Conservation (phyloP, 345 rosid species). For the rapeseed (Brassica napus) region DNA sequence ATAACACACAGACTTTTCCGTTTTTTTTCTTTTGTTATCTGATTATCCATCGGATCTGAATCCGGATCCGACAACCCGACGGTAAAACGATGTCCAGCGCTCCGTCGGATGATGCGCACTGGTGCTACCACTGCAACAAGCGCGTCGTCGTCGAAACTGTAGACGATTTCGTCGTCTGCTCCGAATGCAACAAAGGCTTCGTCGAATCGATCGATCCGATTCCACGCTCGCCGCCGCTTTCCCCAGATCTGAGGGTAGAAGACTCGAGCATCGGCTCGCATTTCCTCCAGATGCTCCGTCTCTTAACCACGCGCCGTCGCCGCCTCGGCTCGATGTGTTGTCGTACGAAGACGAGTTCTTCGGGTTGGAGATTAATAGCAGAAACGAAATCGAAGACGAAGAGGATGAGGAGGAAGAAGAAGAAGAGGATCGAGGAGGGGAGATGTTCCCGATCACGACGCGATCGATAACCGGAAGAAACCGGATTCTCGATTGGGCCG, state of each 20-base stretch:
- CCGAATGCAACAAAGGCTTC: constrained; percentile 75
- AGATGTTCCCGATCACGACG: constrained; percentile 30
- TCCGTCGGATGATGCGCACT: constrained; percentile 51
- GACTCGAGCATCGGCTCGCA: constrained; percentile 59
- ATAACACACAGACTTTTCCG: not conserved
- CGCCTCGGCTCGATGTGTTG: constrained; percentile 34
- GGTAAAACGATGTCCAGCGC: constrained; percentile 48
- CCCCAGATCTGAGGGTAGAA: constrained; percentile 48
- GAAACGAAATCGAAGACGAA: constrained; percentile 60
- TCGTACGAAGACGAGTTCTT: constrained; percentile 60
- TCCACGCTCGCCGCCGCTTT: constrained; percentile 41
- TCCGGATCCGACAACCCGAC: constrained; percentile 21
- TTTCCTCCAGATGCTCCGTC: constrained; percentile 64
- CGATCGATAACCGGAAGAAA: constrained; percentile 61
- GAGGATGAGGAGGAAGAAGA: constrained; percentile 21
- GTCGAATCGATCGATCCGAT: constrained; percentile 52
- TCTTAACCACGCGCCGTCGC: constrained; percentile 54
- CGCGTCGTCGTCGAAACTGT: constrained; percentile 60
- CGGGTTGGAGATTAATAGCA: constrained; percentile 57
- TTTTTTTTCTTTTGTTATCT: not conserved
- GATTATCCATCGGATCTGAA: constrained; percentile 28
- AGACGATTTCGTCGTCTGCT: constrained; percentile 51
- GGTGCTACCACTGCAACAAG: constrained; percentile 79
- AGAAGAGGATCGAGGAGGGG: not conserved
- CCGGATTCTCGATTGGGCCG: constrained; percentile 73